phyloP scores from a whole-genome alignment of 2,329 filamentous ascomycete species.

The Davidsoniella australis region DNA sequence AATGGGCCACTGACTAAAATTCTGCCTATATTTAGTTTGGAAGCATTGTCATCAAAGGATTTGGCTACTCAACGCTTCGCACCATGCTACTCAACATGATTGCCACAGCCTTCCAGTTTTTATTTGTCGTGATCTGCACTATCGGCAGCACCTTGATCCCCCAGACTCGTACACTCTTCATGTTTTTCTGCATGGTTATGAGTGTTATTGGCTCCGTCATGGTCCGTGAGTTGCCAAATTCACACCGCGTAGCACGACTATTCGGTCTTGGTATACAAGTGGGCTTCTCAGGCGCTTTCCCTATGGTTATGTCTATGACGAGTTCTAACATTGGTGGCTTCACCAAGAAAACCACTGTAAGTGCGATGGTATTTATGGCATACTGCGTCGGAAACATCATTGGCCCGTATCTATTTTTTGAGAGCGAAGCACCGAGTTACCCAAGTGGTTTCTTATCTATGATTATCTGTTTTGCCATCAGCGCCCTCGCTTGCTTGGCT shows the following conservation, averaged over 20 bases:
- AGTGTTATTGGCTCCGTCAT: conserved; percentile 15
- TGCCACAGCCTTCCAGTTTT: conserved; percentile 13
- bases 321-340: conserved; percentile 43
- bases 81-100: conserved; percentile 13
- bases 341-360: conserved; percentile 43
- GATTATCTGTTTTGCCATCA: conserved; percentile 38
- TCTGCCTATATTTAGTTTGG: conserved; percentile 16
- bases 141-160: conserved; percentile 15
- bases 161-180: conserved; percentile 17
- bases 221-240: conserved; percentile 14
- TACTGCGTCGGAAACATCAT: conserved; percentile 45
- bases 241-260: conserved; percentile 16
- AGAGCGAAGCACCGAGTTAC: conserved; percentile 40
- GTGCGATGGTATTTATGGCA: conserved; percentile 40
- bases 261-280: conserved; percentile 32
- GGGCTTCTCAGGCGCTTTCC: conserved; percentile 27
- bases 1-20: not conserved
- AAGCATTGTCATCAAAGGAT: conserved; percentile 16
- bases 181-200: conserved; percentile 15
- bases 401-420: conserved; percentile 41
- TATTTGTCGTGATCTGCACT: conserved; percentile 16
- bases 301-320: conserved; percentile 36
- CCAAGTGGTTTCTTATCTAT: conserved; percentile 44
- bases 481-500: conserved; percentile 25
- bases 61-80: conserved; percentile 14